phyloP scores from a whole-genome alignment of 805 yeast genomes.

The Ogataea pini region DNA sequence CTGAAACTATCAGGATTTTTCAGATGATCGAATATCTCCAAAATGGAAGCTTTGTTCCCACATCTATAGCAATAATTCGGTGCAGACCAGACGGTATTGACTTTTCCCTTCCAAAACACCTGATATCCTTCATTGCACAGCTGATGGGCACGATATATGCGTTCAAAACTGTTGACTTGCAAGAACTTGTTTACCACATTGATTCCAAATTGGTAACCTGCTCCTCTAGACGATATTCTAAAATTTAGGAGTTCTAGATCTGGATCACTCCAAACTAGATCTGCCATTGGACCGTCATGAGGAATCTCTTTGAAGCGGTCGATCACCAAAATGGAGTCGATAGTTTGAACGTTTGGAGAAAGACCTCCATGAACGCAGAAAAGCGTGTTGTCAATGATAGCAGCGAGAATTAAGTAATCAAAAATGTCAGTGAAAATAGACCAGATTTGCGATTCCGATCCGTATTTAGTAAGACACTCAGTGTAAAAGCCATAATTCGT shows the following conservation, averaged over 20 bases:
- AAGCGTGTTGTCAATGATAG: conserved; percentile 83
- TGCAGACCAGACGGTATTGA: conserved; percentile 97
- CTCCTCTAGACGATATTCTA: conserved; percentile 91
- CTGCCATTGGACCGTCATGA: conserved; percentile 99
- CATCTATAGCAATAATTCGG: conserved; percentile 97
- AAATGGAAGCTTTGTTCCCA: conserved; percentile 96
- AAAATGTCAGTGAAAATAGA: conserved; percentile 85
- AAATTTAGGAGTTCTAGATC: conserved; percentile 80
- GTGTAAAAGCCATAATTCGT: conserved; percentile 97
- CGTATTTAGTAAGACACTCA: conserved; percentile 89
- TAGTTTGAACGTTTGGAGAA: conserved; percentile 90
- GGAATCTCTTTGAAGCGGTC: conserved; percentile 95
- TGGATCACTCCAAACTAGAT: conserved; percentile 97
- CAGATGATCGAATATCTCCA: conserved; percentile 66
- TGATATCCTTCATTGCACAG: conserved; percentile 96
- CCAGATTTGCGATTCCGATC: conserved; percentile 77
- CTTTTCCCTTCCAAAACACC: conserved; percentile 83
- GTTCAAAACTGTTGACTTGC: conserved; percentile 71
- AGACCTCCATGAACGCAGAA: conserved; percentile 98
- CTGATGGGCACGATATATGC: conserved; percentile 92
- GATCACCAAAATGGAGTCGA: conserved; percentile 86
- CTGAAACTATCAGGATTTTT: conserved; percentile 60
- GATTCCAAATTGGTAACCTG: conserved; percentile 94
- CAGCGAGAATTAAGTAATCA: conserved; percentile 86
- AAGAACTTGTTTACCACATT: conserved; percentile 89